Evolutionary conservation across 1,284 basidiomycete genomes (phyloP).

Genomic region (Pascua sp.): DNA sequence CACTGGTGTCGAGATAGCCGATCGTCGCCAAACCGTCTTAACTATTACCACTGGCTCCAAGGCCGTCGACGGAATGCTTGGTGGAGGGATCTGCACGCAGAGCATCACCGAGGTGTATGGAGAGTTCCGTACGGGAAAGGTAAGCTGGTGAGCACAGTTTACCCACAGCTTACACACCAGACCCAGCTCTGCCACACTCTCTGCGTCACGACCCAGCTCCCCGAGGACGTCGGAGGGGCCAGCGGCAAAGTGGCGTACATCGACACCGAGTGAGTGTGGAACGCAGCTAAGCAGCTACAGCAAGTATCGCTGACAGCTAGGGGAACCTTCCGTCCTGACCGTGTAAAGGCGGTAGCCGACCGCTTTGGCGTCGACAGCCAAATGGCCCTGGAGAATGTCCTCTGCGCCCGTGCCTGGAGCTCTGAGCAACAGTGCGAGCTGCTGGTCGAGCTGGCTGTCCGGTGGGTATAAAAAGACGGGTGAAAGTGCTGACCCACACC

Average conservation of each 20-base stretch:
- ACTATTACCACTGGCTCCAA: conserved; percentile 85
- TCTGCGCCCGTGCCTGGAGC: conserved; percentile 45
- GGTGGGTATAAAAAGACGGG: conserved; percentile 32
- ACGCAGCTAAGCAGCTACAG: no score
- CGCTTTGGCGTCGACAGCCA: conserved; percentile 82
- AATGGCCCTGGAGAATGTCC: conserved; percentile 67
- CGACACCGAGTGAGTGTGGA: conserved; percentile 67
- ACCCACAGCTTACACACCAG: conserved; percentile 61
- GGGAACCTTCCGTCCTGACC: conserved; percentile 90
- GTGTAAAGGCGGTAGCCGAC: conserved; percentile 82
- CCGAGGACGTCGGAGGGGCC: conserved; percentile 82
- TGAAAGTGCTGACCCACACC: neutral
- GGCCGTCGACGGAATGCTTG: conserved; percentile 78
- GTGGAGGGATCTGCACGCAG: conserved; percentile 82
- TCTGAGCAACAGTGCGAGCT: conserved; percentile 48
- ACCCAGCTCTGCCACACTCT: conserved; percentile 90
- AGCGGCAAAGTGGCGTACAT: conserved; percentile 90
- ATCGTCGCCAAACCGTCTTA: conserved; percentile 73
- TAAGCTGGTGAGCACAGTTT: no score
- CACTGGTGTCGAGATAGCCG: conserved; percentile 81
- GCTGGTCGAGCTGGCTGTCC: conserved; percentile 44
- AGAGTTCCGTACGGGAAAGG: conserved; percentile 59
- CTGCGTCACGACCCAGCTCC: conserved; percentile 81
- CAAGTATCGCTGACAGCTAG: conserved; percentile 22
- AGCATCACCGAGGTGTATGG: conserved; percentile 70